Evolutionary conservation across 257 asterid genomes (phyloP).

Genomic region (Forsythia suspensa): DNA sequence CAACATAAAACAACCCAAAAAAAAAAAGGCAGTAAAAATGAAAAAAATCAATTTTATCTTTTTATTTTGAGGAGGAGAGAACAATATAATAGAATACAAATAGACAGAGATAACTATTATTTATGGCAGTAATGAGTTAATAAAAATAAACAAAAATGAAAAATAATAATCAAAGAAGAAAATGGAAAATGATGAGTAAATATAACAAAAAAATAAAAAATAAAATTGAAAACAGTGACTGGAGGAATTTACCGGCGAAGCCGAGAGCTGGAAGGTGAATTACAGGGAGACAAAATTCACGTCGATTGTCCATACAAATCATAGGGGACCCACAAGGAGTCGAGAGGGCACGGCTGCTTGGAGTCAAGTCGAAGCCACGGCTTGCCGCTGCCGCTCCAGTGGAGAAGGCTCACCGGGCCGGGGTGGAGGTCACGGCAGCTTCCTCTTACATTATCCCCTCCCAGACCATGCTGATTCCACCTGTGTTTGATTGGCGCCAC

Average conservation of each 20-base stretch:
- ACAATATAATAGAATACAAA: conserved; percentile 41
- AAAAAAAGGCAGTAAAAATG: conserved; percentile 5
- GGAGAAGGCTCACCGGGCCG: conserved; percentile 92
- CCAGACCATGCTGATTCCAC: conserved; percentile 95
- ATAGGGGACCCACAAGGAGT: conserved; percentile 77
- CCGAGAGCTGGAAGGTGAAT: not conserved
- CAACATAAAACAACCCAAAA: not conserved
- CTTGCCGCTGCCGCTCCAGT: conserved; percentile 95
- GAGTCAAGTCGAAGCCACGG: conserved; percentile 93
- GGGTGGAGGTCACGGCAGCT: conserved; percentile 88
- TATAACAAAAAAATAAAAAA: conserved; percentile 11
- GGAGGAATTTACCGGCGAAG: conserved; percentile 62
- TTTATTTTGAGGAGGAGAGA: conserved; percentile 35
- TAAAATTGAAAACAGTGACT: conserved; percentile 6
- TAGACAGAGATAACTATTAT: conserved; percentile 13
- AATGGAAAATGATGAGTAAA: conserved; percentile 19
- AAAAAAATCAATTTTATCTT: conserved; percentile 21
- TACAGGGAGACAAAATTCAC: conserved; percentile 20
- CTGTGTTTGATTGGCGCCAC: conserved; percentile 92
- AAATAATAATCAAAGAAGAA: conserved; percentile 19
- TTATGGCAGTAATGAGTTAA: conserved; percentile 36
- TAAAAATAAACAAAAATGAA: conserved; percentile 34
- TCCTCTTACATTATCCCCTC: conserved; percentile 85
- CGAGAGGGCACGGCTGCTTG: conserved; percentile 73
- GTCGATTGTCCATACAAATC: conserved; percentile 62